These are phyloP conservation scores for Phialophora verrucosa DNA, from an alignment of 2,329 filamentous ascomycete species.

Conservation along the genomic window DNA sequence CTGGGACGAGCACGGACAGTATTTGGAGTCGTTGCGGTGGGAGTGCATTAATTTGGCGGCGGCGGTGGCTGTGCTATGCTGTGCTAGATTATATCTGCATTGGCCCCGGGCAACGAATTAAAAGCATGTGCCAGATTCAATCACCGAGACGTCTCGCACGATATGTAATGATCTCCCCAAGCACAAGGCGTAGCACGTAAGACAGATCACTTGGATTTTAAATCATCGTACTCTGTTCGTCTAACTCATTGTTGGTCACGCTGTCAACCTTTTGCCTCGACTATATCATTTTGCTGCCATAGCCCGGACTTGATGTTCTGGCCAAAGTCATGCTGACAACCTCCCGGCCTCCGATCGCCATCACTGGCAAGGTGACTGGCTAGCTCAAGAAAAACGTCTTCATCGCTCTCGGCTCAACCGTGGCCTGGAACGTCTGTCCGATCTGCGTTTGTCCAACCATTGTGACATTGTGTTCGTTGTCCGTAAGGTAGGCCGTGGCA, in stretches of 20 bases:
- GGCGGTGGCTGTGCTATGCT: background rate
- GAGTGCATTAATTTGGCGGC: too few species aligned
- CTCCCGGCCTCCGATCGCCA: background rate
- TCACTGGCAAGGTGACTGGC: background rate
- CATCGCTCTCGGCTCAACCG: conserved; percentile 21
- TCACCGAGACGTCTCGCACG: background rate
- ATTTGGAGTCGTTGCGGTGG: background rate
- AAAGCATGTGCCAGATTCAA: background rate
- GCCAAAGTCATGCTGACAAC: background rate
- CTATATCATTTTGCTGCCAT: background rate
- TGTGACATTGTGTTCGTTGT: conserved; percentile 41
- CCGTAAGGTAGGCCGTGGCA: conserved; percentile 48
- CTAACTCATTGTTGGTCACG: background rate
- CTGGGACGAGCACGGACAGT: background rate
- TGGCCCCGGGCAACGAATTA: background rate
- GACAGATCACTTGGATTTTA: background rate
- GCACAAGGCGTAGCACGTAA: background rate
- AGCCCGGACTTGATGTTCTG: background rate
- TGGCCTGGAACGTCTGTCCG: conserved; percentile 14
- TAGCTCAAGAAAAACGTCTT: conserved; percentile 27
- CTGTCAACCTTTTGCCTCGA: background rate
- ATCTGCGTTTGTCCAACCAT: conserved; percentile 19
- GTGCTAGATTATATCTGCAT: background rate
- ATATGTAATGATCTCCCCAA: background rate
- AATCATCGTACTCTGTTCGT: background rate